Conservation (phyloP, 2,329 filamentous ascomycete species). For the Fusarium proliferatum region DNA sequence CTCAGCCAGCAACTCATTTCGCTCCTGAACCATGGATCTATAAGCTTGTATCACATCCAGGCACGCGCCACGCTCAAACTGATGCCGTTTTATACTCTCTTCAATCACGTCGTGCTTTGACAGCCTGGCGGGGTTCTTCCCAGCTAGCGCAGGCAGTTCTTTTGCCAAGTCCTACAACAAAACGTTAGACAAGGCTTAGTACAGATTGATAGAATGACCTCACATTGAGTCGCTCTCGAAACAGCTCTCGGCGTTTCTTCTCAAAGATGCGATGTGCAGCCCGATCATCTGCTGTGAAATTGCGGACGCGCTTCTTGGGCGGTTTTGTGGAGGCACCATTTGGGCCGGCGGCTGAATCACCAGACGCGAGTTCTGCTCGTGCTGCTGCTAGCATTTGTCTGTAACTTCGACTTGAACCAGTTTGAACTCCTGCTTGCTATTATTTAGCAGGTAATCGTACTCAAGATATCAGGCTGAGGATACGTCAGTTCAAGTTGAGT, state of each 20-base stretch:
- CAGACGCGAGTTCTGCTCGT: constrained; percentile 9
- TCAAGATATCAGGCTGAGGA: background rate
- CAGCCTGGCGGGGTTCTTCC: constrained; percentile 50
- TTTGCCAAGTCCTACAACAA: constrained; percentile 50
- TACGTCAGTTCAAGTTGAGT: background rate
- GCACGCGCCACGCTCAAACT: constrained; percentile 37
- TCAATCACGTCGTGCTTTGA: constrained; percentile 55
- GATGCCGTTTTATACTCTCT: constrained; percentile 49
- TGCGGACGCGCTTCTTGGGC: constrained; percentile 50
- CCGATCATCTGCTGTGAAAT: constrained; percentile 55
- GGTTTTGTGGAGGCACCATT: constrained; percentile 10
- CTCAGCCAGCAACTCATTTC: constrained; percentile 45
- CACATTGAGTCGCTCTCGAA: constrained; percentile 53
- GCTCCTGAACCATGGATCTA: constrained; percentile 38
- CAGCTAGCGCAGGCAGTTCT: constrained; percentile 49
- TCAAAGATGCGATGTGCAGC: constrained; percentile 55
- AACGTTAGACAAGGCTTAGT: background rate
- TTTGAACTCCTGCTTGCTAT: accelerated
- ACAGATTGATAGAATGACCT: background rate
- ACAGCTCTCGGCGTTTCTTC: constrained; percentile 54
- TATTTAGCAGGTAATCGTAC: background rate
- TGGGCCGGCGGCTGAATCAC: background rate
- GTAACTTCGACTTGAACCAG: accelerated
- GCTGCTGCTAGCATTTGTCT: constrained; percentile 14
- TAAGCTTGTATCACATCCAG: constrained; percentile 33